phyloP scores from a whole-genome alignment of 139 green algal species.

The Chlorella sp. region DNA sequence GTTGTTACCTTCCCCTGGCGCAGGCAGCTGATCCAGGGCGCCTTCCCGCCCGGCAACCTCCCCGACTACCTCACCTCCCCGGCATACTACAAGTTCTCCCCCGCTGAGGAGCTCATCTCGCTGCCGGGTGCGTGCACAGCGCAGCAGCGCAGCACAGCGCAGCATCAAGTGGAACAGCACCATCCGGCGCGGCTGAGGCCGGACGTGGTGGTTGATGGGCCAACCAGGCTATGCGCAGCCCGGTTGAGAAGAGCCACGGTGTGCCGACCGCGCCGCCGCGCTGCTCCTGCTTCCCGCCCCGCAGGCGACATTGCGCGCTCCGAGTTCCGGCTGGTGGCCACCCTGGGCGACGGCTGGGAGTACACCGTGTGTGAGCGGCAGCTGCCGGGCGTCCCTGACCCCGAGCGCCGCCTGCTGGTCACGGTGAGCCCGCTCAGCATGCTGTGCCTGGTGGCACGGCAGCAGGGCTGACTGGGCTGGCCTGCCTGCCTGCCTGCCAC shows the following conservation, averaged over 20 bases:
- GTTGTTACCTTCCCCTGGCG: too few relatives aligned
- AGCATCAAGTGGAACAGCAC: too few relatives aligned
- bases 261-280: too few relatives aligned
- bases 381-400: conserved; percentile 46
- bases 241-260: too few relatives aligned
- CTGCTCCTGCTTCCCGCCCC: too few relatives aligned
- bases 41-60: conserved; percentile 44
- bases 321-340: conserved; percentile 61
- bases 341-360: conserved; percentile 54
- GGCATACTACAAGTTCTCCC: conserved; percentile 59
- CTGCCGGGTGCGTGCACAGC: conserved; percentile 37
- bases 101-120: conserved; percentile 61
- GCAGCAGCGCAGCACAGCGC: too few relatives aligned
- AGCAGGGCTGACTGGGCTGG: too few relatives aligned
- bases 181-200: too few relatives aligned
- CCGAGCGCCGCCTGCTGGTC: conserved; percentile 52
- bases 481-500: too few relatives aligned
- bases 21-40: conserved; percentile 41
- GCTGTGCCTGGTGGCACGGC: too few relatives aligned
- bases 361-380: conserved; percentile 54
- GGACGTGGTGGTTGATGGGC: too few relatives aligned
- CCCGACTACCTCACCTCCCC: conserved; percentile 59
- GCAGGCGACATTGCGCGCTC: conserved; percentile 50
- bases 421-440: conserved; percentile 44
- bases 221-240: too few relatives aligned